phyloP scores from a whole-genome alignment of 768 basidiomycete species.

The Cystofilobasidium macerans region DNA sequence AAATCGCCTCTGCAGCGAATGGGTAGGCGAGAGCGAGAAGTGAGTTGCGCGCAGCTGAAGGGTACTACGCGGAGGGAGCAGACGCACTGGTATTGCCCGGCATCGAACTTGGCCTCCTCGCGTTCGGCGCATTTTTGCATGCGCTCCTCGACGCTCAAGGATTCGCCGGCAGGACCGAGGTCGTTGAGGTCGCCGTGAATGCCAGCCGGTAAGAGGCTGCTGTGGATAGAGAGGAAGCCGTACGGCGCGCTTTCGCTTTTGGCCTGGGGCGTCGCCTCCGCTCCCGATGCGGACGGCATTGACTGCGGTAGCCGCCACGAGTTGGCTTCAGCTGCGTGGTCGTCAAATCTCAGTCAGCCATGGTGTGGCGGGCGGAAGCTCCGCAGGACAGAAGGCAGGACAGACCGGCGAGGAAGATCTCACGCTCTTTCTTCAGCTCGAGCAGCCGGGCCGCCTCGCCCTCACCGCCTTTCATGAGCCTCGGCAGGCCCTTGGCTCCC shows the following conservation, averaged over 20 bases:
- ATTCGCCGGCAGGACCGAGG: slow-evolving; percentile 58
- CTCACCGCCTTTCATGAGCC: slow-evolving; percentile 43
- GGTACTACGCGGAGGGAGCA: not conserved
- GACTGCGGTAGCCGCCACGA: slow-evolving; percentile 69
- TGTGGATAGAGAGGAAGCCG: slow-evolving; percentile 64
- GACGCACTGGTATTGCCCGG: slow-evolving; percentile 69
- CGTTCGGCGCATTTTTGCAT: slow-evolving; percentile 47
- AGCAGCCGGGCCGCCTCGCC: slow-evolving; percentile 43
- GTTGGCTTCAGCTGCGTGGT: slow-evolving; percentile 52
- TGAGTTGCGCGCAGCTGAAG: slow-evolving; percentile 18
- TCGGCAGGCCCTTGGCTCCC: slow-evolving; percentile 31
- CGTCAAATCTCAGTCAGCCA: no score
- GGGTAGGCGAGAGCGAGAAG: not conserved
- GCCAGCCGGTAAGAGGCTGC: slow-evolving; percentile 53
- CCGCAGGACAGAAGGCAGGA: not conserved
- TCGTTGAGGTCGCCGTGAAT: slow-evolving; percentile 72
- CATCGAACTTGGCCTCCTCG: slow-evolving; percentile 70
- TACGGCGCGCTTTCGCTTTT: slow-evolving; percentile 44
- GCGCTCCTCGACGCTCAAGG: slow-evolving; percentile 46
- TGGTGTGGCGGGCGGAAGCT: no score
- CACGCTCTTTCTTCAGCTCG: slow-evolving; percentile 46
- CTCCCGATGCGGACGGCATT: slow-evolving; percentile 36
- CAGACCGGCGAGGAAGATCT: slow-evolving; percentile 51
- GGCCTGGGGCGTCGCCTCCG: slow-evolving; percentile 22
- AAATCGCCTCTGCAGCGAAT: slow-evolving; percentile 68